Conservation (phyloP, 2,329 filamentous ascomycete species). For the Paecilomyces formosus region DNA sequence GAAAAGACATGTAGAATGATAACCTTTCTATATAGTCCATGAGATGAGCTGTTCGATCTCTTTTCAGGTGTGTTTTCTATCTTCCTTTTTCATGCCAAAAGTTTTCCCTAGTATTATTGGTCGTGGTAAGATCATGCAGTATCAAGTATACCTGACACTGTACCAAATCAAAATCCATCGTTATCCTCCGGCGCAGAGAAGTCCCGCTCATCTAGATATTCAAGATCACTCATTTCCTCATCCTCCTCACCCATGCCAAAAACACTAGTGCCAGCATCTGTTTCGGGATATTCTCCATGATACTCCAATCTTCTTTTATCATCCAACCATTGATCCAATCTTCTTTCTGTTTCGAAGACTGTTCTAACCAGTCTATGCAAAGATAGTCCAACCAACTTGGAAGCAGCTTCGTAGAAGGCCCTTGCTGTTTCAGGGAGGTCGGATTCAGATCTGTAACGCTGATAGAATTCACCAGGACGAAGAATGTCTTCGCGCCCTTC, state of each 20-base stretch:
- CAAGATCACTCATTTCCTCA: slow-evolving; percentile 10
- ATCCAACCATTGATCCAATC: slow-evolving; percentile 32
- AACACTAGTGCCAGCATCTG: slow-evolving; percentile 2
- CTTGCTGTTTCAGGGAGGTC: slow-evolving; percentile 41
- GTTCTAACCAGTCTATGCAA: slow-evolving; percentile 44
- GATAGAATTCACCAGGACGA: slow-evolving; percentile 46
- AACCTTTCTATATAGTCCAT: not conserved
- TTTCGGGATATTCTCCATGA: slow-evolving; percentile 9
- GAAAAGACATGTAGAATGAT: not conserved
- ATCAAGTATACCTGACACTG: not conserved
- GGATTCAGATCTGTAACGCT: slow-evolving; percentile 39
- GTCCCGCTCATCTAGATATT: slow-evolving; percentile 9
- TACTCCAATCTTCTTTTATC: slow-evolving; percentile 24
- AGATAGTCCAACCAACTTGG: slow-evolving; percentile 43
- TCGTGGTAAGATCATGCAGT: not conserved
- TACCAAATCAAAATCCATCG: not conserved
- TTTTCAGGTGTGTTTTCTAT: not conserved
- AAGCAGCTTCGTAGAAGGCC: slow-evolving; percentile 45
- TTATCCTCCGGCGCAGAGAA: not conserved
- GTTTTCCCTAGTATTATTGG: not conserved
- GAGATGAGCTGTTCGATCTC: not conserved
- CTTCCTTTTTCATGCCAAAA: not conserved
- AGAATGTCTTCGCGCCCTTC: slow-evolving; percentile 16
- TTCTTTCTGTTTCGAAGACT: slow-evolving; percentile 44
- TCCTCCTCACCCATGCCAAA: slow-evolving; percentile 9